Evolutionary conservation across 192 early-diverging fungal species (phyloP).

Genomic region (Linderina pennispora): DNA sequence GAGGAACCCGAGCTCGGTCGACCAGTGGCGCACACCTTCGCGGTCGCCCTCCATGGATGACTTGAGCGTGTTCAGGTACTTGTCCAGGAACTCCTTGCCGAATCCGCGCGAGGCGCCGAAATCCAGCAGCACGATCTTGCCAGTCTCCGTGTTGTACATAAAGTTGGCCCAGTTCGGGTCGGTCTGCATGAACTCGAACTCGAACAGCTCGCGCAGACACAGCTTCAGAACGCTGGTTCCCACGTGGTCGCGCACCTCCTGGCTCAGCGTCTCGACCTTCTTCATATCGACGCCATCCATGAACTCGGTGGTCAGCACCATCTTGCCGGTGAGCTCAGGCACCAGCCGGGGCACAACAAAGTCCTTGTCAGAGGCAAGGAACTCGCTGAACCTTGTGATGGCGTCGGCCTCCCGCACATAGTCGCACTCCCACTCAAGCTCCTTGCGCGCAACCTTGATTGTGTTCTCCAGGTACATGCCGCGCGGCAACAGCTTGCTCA

Average conservation of each 20-base stretch:
- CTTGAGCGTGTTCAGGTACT: constrained; percentile 70
- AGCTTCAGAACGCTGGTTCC: constrained; percentile 71
- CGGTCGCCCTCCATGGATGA: constrained; percentile 68
- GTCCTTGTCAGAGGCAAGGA: constrained; percentile 55
- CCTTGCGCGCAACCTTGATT: constrained; percentile 79
- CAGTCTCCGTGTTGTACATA: constrained; percentile 64
- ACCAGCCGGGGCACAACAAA: constrained; percentile 73
- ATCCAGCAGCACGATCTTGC: constrained; percentile 82
- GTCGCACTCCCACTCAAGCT: constrained; percentile 93
- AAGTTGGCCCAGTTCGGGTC: constrained; percentile 99
- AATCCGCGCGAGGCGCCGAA: constrained; percentile 92
- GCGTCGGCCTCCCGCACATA: constrained; percentile 80
- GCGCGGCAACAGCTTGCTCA: constrained; percentile 80
- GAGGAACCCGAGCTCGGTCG: constrained; percentile 79
- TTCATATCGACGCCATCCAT: constrained; percentile 69
- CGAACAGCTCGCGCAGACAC: constrained; percentile 85
- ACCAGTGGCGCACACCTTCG: constrained; percentile 69
- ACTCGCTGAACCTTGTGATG: constrained; percentile 59
- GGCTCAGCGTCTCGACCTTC: constrained; percentile 50
- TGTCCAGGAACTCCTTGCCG: constrained; percentile 60
- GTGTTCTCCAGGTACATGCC: constrained; percentile 97
- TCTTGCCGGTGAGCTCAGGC: constrained; percentile 56
- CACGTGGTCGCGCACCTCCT: constrained; percentile 58
- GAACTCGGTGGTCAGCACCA: constrained; percentile 76
- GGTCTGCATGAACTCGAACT: constrained; percentile 96